Evolutionary conservation across 257 asterid species (phyloP), one percentile per base, ranked within the genome.

Genomic region (Fraxinus quadrangulata): DNA sequence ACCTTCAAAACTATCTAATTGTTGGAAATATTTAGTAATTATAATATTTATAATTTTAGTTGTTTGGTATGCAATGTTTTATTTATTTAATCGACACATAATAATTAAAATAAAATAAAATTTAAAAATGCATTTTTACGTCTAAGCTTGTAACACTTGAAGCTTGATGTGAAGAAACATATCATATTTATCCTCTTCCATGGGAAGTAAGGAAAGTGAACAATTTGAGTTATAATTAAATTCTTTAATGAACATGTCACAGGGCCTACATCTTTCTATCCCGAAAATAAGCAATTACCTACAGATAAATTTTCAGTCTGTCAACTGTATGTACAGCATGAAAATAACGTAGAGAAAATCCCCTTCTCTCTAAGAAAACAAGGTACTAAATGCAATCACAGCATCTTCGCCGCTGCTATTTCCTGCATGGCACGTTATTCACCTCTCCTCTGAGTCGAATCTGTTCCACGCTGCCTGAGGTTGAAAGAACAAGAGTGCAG

Each of bases 361-460:
- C 70, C 34, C 74, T 31, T 31, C 16, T 56, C 77, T 37, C 71
- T 69, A 71, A 67, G 78, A 80, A 82, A 80, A 71, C 49, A 12
- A 84, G 49, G 14, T 79, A 72, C 71, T 7, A 75, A 54, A 70
- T 49, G 78, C 67, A 76, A 59, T 59, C 67, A 11, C 69, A 24
- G 33, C 34, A 63, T 26, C 69, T 63, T 68, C 78, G 49, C 66
- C 24, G 45, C 61, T 68, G 74, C 49, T 78, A 51, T 42, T 23
- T 37, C 34, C 81, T 40, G 67, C 72, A 49, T 78, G n/a, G 0
- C 56, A 54, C 12, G 31, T 36, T 34, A 23, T 59, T 94, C 89
- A 95, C 90, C 97, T 91, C 87, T 95, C 99, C 78, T 95, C 99
- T 0, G 98, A 93, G 89, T 90, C 88, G 88, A 90, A 95, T 85